These are phyloP conservation scores for Knoxdaviesia capensis DNA, from an alignment of 2,329 filamentous ascomycete species.

Conservation along the genomic window DNA sequence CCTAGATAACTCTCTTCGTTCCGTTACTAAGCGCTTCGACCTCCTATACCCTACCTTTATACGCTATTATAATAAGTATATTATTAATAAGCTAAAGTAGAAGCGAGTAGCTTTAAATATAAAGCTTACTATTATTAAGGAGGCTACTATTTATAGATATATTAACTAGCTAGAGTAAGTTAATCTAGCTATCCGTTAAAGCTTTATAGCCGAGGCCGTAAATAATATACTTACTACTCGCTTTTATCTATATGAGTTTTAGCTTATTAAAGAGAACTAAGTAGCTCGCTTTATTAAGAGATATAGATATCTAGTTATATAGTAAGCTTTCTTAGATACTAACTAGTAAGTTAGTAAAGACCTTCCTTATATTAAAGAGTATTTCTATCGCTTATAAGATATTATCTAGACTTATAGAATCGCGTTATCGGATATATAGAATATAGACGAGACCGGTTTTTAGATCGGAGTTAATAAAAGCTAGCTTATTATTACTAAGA, in stretches of 20 bases:
- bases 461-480: not conserved
- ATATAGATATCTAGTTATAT: conserved; percentile 1
- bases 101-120: too few relatives aligned
- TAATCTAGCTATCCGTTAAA: not conserved
- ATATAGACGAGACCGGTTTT: conserved; percentile 1
- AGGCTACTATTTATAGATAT: not conserved
- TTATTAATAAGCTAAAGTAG: not conserved
- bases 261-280: not conserved
- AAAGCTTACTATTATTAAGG: not conserved
- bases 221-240: not conserved
- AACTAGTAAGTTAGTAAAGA: not conserved
- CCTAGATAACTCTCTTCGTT: not conserved
- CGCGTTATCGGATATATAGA: not conserved
- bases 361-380: not conserved
- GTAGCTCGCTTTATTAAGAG: not conserved
- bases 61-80: not conserved
- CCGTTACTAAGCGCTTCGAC: not conserved
- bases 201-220: not conserved
- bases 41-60: not conserved
- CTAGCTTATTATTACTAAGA: not conserved
- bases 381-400: not conserved
- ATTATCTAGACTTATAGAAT: not conserved
- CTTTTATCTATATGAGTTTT: not conserved
- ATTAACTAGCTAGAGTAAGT: not conserved
- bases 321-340: not conserved